Percentiles rank a stretch among this genome's conserved stretches.
These are phyloP conservation scores for Mollisia scopiformis DNA, from an alignment of 2,329 filamentous ascomycete genomes.

Conservation along the genomic window DNA sequence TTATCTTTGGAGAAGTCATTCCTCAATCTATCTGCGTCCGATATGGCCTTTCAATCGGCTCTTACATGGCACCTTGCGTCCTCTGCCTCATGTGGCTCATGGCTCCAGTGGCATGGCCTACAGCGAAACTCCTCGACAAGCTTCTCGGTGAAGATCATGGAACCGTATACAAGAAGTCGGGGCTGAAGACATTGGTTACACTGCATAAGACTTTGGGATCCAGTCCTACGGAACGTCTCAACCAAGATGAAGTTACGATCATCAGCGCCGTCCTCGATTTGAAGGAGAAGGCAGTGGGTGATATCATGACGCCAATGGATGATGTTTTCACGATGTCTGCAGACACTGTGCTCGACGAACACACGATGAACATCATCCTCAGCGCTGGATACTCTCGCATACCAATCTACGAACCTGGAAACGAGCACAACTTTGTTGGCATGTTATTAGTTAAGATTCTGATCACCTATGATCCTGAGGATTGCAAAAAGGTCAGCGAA, in stretches of 20 bases:
- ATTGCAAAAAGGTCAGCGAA: constrained; percentile 82
- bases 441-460: constrained; percentile 99
- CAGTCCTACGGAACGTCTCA: constrained; percentile 81
- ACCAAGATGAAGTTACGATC: constrained; percentile 97
- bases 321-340: constrained; percentile 98
- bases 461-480: constrained; percentile 97
- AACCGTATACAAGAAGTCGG: constrained; percentile 97
- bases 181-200: constrained; percentile 93
- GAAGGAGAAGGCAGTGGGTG: constrained; percentile 92
- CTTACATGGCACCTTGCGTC: constrained; percentile 89
- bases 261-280: constrained; percentile 95
- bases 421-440: constrained; percentile 85
- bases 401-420: constrained; percentile 87
- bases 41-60: constrained; percentile 92
- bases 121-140: constrained; percentile 91
- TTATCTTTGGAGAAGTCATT: constrained; percentile 97
- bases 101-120: constrained; percentile 89
- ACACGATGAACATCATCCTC: constrained; percentile 91
- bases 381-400: constrained; percentile 95
- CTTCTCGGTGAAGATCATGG: constrained; percentile 94
- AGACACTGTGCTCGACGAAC: constrained; percentile 88
- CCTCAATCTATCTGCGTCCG: constrained; percentile 96
- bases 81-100: constrained; percentile 89
- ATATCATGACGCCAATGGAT: constrained; percentile 98
- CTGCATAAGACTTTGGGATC: constrained; percentile 90